phyloP scores from a whole-genome alignment of 495 filamentous ascomycete genomes.

The Astrothelium subdiscretum region DNA sequence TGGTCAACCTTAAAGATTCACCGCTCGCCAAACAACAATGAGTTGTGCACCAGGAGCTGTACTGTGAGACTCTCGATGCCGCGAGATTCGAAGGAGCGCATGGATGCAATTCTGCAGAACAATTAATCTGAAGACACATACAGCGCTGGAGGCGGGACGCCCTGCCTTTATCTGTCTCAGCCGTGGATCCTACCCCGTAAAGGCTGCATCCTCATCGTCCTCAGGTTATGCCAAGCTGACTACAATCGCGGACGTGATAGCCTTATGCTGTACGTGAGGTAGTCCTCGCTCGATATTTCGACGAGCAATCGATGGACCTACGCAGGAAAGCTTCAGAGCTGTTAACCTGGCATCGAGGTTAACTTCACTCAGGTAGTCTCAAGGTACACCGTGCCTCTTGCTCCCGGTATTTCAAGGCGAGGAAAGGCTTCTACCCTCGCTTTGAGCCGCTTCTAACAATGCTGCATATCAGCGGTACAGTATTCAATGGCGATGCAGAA shows the following conservation, averaged over 20 bases:
- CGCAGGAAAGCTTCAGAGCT: not conserved
- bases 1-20: too few species aligned
- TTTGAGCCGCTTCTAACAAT: not conserved
- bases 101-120: too few species aligned
- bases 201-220: not conserved
- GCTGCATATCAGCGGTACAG: not conserved
- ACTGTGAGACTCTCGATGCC: too few species aligned
- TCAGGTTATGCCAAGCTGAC: not conserved
- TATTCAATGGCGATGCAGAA: not conserved
- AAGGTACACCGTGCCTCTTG: too few species aligned
- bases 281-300: not conserved
- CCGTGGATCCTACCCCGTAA: not conserved
- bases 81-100: too few species aligned
- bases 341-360: too few species aligned
- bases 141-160: not conserved
- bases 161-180: not conserved
- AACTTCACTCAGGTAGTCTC: too few species aligned
- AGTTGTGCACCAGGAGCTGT: too few species aligned
- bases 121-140: too few species aligned
- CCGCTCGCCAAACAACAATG: too few species aligned
- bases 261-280: not conserved
- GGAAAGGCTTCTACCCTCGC: not conserved
- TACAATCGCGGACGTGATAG: not conserved
- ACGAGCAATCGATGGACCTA: not conserved
- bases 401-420: not conserved